A percentile compares a stretch with the other conserved stretches of the same genome.
These are phyloP conservation scores for Gnomoniopsis smithogilvyi DNA, from an alignment of 2,329 filamentous ascomycete species.

Conservation along the genomic window DNA sequence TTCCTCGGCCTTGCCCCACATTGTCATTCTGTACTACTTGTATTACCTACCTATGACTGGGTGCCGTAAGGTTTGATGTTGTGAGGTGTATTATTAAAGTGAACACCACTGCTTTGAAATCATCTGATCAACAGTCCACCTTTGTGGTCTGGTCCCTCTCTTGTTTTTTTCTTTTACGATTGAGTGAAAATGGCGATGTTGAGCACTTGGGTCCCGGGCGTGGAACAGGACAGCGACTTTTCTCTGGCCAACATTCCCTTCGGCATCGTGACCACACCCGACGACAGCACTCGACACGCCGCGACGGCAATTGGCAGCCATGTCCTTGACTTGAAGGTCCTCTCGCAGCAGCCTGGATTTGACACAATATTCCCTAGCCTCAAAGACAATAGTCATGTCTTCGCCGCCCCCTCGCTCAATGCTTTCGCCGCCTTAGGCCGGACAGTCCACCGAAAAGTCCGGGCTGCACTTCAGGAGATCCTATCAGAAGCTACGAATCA, in stretches of 20 bases:
- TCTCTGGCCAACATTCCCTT: conserved; percentile 75
- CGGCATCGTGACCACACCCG: conserved; percentile 63
- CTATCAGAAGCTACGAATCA: conserved; percentile 57
- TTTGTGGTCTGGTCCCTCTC: no score
- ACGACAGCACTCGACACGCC: conserved; percentile 39
- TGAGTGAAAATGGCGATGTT: background rate
- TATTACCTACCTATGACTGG: no score
- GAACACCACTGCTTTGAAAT: background rate
- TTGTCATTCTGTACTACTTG: no score
- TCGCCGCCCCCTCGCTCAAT: conserved; percentile 32
- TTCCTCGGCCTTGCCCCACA: conserved; percentile 7
- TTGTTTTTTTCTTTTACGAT: background rate
- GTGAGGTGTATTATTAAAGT: no score
- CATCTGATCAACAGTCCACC: background rate
- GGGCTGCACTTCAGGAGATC: conserved; percentile 65
- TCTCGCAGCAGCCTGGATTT: conserved; percentile 59
- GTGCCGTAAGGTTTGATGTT: no score
- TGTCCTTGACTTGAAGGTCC: conserved; percentile 62
- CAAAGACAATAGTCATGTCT: conserved; percentile 18
- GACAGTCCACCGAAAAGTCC: conserved; percentile 64
- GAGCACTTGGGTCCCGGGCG: conserved; percentile 25
- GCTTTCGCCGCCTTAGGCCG: conserved; percentile 71
- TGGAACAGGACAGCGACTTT: conserved; percentile 56
- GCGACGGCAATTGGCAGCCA: conserved; percentile 68
- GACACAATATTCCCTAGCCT: conserved; percentile 27